phyloP scores from a whole-genome alignment of 768 basidiomycete species.

The Chalciporus piperatus region DNA sequence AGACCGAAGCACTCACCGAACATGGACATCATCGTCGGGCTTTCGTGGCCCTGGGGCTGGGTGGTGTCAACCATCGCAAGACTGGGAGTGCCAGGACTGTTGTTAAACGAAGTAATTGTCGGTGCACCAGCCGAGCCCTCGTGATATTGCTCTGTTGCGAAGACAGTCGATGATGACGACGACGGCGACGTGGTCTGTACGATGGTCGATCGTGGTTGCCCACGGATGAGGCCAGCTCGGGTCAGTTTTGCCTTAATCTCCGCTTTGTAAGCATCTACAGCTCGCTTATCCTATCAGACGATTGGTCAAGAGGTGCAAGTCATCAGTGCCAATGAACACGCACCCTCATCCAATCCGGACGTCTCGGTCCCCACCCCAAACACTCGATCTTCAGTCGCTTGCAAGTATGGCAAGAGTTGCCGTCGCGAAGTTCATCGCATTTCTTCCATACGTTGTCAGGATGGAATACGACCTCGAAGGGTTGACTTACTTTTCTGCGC shows the following conservation, averaged over 20 bases:
- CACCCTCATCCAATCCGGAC: slow-evolving; percentile 90
- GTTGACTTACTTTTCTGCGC: slow-evolving; percentile 65
- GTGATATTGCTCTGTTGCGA: slow-evolving; percentile 30
- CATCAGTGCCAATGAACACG: slow-evolving; percentile 23
- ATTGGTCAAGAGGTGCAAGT: slow-evolving; percentile 15
- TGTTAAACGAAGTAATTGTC: slow-evolving; percentile 18
- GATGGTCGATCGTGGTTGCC: slow-evolving; percentile 67
- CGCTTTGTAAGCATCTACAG: slow-evolving; percentile 79
- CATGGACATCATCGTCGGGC: slow-evolving; percentile 26
- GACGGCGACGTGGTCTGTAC: slow-evolving; percentile 35
- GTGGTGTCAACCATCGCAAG: slow-evolving; percentile 23
- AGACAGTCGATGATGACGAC: slow-evolving; percentile 32
- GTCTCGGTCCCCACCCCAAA: slow-evolving; percentile 79
- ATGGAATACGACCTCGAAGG: background rate
- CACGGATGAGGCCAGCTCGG: slow-evolving; percentile 75
- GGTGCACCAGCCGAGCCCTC: slow-evolving; percentile 19
- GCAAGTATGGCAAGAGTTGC: slow-evolving; percentile 79
- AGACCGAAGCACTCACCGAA: slow-evolving; percentile 22
- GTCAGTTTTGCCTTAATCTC: slow-evolving; percentile 80
- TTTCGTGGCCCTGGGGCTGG: slow-evolving; percentile 18
- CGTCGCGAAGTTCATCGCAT: slow-evolving; percentile 84
- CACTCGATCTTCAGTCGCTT: slow-evolving; percentile 77
- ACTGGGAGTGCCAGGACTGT: slow-evolving; percentile 18
- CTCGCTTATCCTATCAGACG: slow-evolving; percentile 67
- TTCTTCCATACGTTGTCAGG: slow-evolving; percentile 47